Conservation (phyloP, 1,284 basidiomycete species). For the Termitomyces sp. region DNA sequence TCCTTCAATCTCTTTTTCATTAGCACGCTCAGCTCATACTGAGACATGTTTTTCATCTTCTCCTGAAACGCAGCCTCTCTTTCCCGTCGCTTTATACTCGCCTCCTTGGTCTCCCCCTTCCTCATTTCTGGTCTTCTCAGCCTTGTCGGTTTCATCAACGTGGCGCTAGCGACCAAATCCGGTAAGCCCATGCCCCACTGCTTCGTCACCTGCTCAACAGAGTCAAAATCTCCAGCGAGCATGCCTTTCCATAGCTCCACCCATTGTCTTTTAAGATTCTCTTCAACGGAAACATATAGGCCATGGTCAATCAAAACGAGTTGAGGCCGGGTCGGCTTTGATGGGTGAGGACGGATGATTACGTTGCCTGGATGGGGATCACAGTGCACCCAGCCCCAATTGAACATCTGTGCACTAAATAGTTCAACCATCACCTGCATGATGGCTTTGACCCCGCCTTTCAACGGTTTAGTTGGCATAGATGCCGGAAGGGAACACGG, state of each 20-base stretch:
- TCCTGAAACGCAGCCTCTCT: constrained; percentile 23
- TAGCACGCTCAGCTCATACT: constrained; percentile 59
- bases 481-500: constrained; percentile 17
- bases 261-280: constrained; percentile 67
- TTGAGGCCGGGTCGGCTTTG: constrained; percentile 56
- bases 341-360: constrained; percentile 72
- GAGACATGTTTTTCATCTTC: constrained; percentile 27
- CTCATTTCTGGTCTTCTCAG: constrained; percentile 30
- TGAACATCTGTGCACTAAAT: constrained; percentile 82
- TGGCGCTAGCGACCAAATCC: constrained; percentile 73
- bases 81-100: constrained; percentile 18
- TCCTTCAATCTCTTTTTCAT: constrained; percentile 62
- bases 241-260: constrained; percentile 77
- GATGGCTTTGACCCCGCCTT: constrained; percentile 59
- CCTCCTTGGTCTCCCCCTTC: constrained; percentile 23
- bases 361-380: constrained; percentile 84
- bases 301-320: constrained; percentile 89
- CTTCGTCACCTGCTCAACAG: constrained; percentile 57
- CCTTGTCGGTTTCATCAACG: constrained; percentile 57
- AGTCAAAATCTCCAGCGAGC: constrained; percentile 63
- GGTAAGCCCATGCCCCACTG: constrained; percentile 80
- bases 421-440: constrained; percentile 82
- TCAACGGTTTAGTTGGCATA: constrained; percentile 34
- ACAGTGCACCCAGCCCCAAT: constrained; percentile 83
- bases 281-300: constrained; percentile 69